These are phyloP conservation scores for Xylaria sp. DNA, from an alignment of 2,329 filamentous ascomycete species.

Conservation along the genomic window DNA sequence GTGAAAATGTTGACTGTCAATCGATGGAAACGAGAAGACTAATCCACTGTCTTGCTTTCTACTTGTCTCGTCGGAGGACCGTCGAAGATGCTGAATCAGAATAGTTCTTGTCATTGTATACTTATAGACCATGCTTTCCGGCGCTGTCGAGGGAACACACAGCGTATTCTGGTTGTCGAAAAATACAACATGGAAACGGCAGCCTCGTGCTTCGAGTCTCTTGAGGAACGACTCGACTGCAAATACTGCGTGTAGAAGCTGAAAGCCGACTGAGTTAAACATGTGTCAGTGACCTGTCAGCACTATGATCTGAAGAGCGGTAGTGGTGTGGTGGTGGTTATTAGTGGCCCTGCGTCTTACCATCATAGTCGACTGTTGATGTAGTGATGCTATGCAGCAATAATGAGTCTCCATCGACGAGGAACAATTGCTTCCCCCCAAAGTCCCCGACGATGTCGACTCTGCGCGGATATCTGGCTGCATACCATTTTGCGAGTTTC, in stretches of 20 bases:
- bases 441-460: constrained; percentile 81
- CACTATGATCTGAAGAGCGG: not conserved
- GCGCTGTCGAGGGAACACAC: constrained; percentile 62
- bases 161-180: constrained; percentile 67
- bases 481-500: constrained; percentile 36
- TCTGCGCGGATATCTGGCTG: constrained; percentile 43
- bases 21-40: constrained; percentile 55
- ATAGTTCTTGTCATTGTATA: constrained; percentile 71
- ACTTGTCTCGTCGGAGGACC: not conserved
- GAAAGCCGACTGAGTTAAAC: constrained; percentile 56
- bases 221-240: constrained; percentile 73
- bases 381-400: constrained; percentile 72
- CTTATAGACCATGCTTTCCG: constrained; percentile 53
- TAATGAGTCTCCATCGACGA: constrained; percentile 79
- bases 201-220: constrained; percentile 70
- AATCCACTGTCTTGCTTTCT: constrained; percentile 53
- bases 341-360: constrained; percentile 48
- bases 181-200: constrained; percentile 77
- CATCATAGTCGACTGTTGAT: constrained; percentile 70
- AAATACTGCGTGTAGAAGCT: constrained; percentile 77
- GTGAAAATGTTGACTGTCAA: constrained; percentile 62
- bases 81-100: constrained; percentile 70
- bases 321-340: not conserved
- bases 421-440: constrained; percentile 77
- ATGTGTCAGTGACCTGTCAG: constrained; percentile 9